Evolutionary conservation across 169 alveolate species (phyloP).

Genomic region (Perkinsus olseni): DNA sequence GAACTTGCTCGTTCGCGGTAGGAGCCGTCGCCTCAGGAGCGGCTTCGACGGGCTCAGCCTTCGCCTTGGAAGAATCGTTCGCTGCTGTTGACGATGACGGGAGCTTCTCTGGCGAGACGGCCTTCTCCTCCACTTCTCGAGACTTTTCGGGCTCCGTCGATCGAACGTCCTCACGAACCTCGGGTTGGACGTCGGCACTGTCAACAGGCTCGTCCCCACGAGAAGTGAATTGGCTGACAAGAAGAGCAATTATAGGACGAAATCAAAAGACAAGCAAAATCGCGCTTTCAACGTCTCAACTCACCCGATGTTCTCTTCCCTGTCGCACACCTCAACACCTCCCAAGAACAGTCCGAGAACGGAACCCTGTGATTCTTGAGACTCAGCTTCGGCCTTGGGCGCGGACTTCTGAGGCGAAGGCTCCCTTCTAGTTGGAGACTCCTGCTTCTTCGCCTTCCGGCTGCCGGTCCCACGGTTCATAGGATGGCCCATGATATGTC

Average conservation of each 20-base stretch:
- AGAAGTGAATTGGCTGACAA: neutral
- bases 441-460: neutral
- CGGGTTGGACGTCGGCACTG: neutral
- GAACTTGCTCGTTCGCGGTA: neutral
- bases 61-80: neutral
- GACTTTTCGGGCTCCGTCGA: neutral
- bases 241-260: neutral
- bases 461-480: neutral
- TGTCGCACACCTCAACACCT: neutral
- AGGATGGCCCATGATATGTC: neutral
- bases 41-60: neutral
- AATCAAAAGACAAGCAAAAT: neutral
- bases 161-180: neutral
- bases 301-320: neutral
- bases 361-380: neutral
- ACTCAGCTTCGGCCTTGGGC: neutral
- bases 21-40: neutral
- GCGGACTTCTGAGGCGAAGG: neutral
- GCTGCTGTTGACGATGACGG: neutral
- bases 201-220: neutral
- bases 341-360: neutral
- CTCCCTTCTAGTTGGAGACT: neutral
- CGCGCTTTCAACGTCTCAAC: too few species aligned
- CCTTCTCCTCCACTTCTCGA: neutral
- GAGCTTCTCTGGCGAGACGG: neutral